Evolutionary conservation across 1,139 yeast species (phyloP).

Genomic region (Hansenula anomala): DNA sequence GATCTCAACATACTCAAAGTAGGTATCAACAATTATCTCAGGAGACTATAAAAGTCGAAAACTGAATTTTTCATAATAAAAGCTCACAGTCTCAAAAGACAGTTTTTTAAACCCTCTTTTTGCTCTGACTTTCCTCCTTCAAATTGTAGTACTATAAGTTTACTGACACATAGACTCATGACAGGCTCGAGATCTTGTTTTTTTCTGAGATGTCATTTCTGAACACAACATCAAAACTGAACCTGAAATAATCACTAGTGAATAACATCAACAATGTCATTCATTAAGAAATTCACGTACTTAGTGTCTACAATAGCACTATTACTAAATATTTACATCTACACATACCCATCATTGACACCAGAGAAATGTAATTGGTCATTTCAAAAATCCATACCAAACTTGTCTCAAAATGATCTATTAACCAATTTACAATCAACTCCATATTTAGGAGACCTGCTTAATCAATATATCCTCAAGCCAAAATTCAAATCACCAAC

Average conservation of each 20-base stretch:
- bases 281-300: constrained; percentile 9
- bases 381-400: constrained; percentile 9
- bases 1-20: too few relatives aligned
- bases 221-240: too few relatives aligned
- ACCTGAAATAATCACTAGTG: neutral
- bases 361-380: constrained; percentile 57
- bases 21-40: too few relatives aligned
- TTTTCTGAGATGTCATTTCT: too few relatives aligned
- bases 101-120: too few relatives aligned
- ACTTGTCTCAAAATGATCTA: constrained; percentile 11
- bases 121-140: too few relatives aligned
- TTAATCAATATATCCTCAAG: constrained; percentile 21
- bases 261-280: constrained; percentile 6
- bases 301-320: constrained; percentile 28
- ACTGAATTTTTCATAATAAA: too few relatives aligned
- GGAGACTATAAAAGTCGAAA: too few relatives aligned
- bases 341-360: constrained; percentile 66
- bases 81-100: too few relatives aligned
- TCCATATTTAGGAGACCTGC: constrained; percentile 34
- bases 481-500: constrained; percentile 15
- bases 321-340: constrained; percentile 53
- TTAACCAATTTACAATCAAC: constrained; percentile 16
- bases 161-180: too few relatives aligned
- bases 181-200: too few relatives aligned
- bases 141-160: too few relatives aligned